Conservation (phyloP, 129 eudicot genomes). For the Tagetes erecta region DNA sequence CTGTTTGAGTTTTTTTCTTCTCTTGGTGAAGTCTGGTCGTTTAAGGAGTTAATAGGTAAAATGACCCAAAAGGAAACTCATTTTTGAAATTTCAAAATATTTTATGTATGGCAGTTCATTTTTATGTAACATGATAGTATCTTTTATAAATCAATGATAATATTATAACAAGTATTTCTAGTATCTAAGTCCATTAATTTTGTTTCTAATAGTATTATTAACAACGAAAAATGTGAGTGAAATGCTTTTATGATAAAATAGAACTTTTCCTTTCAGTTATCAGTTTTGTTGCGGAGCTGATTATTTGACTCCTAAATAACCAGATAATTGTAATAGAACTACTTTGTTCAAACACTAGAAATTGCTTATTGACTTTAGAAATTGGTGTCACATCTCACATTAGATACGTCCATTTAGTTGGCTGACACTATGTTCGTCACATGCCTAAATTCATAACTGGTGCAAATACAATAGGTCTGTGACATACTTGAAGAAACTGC, state of each 20-base stretch:
- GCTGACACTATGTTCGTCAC: background rate
- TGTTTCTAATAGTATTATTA: background rate
- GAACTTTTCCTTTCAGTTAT: background rate
- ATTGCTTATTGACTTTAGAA: background rate
- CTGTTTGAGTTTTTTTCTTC: background rate
- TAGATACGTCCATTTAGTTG: background rate
- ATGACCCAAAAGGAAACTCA: background rate
- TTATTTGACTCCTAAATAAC: background rate
- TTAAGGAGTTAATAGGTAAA: constrained; percentile 1
- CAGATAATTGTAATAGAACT: background rate
- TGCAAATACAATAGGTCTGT: constrained; percentile 55
- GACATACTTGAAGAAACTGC: constrained; percentile 83
- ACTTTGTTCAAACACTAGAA: background rate
- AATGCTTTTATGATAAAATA: background rate
- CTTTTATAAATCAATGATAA: too few species aligned
- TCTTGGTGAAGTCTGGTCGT: background rate
- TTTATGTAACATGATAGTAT: background rate
- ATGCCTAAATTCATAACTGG: background rate
- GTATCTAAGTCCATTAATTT: background rate
- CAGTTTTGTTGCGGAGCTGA: background rate
- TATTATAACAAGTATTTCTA: background rate
- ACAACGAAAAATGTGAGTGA: background rate
- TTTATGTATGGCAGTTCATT: background rate
- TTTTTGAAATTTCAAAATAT: background rate
- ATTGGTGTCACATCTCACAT: background rate